These are phyloP conservation scores for Chimonanthus praecox DNA, from an alignment of 164 flowering plant genomes.

Conservation along the genomic window DNA sequence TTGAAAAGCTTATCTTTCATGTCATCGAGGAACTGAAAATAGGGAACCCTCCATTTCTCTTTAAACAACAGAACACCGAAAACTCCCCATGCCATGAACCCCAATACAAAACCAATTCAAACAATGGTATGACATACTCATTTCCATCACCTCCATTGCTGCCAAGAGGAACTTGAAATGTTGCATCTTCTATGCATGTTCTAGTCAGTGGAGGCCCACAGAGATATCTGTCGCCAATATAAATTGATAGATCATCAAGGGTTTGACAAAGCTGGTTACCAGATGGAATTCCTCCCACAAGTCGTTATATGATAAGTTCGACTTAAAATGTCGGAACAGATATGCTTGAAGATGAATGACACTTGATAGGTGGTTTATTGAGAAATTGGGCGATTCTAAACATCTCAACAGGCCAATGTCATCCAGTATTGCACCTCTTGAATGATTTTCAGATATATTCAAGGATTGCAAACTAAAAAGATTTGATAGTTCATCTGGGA, in stretches of 20 bases:
- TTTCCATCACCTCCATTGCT: not conserved
- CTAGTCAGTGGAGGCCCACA: constrained; percentile 30
- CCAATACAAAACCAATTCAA: constrained; percentile 12
- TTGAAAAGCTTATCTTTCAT: not conserved
- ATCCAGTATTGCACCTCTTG: too few species aligned
- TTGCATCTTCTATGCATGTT: constrained; percentile 10
- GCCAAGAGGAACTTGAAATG: too few species aligned
- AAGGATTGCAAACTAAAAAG: too few species aligned
- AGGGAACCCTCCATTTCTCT: constrained; percentile 15
- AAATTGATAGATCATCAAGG: constrained; percentile 14
- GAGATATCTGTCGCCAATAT: constrained; percentile 22
- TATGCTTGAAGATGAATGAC: not conserved
- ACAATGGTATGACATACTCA: constrained; percentile 1
- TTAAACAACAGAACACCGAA: constrained; percentile 16
- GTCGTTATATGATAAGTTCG: constrained; percentile 5
- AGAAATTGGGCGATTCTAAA: not conserved
- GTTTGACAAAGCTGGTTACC: constrained; percentile 25
- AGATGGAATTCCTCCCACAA: constrained; percentile 25
- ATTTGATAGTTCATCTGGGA: too few species aligned
- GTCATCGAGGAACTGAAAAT: constrained; percentile 13
- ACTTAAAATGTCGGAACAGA: not conserved
- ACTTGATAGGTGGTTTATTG: not conserved
- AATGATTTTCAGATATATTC: too few species aligned
- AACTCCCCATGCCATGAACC: constrained; percentile 23
- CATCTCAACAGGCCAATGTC: too few species aligned